These are phyloP conservation scores for Hypoxylon sp. DNA, from an alignment of 2,329 filamentous ascomycete species.

Conservation along the genomic window DNA sequence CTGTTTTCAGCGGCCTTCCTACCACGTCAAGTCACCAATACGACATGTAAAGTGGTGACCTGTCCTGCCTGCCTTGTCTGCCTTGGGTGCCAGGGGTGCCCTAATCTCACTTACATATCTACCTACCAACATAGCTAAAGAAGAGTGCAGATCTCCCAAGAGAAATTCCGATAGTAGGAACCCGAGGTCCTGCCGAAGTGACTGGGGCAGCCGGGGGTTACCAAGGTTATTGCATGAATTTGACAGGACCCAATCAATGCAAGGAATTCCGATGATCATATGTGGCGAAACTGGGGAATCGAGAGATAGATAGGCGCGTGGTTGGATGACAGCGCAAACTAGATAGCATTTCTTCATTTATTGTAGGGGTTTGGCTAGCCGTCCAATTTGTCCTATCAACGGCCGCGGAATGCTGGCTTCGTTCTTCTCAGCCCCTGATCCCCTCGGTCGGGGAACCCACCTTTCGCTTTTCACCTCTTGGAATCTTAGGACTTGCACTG, in stretches of 20 bases:
- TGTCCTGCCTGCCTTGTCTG: background rate
- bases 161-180: slow-evolving; percentile 29
- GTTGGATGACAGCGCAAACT: slow-evolving; percentile 23
- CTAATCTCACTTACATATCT: slow-evolving; percentile 14
- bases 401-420: slow-evolving; percentile 6
- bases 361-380: slow-evolving; percentile 21
- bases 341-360: slow-evolving; percentile 23
- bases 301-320: slow-evolving; percentile 10
- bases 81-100: slow-evolving; percentile 1
- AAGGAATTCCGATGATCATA: slow-evolving; percentile 19
- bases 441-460: slow-evolving; percentile 20
- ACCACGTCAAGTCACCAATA: slow-evolving; percentile 29
- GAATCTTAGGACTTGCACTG: slow-evolving; percentile 15
- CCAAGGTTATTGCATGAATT: slow-evolving; percentile 23
- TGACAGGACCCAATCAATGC: slow-evolving; percentile 30
- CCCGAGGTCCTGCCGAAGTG: slow-evolving; percentile 17
- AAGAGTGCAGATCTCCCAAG: slow-evolving; percentile 27
- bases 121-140: slow-evolving; percentile 18
- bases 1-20: slow-evolving; percentile 5
- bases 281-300: slow-evolving; percentile 28
- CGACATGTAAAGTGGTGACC: slow-evolving; percentile 10
- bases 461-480: slow-evolving; percentile 2
- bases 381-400: slow-evolving; percentile 30
- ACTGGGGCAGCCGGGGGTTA: slow-evolving; percentile 5
- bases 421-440: slow-evolving; percentile 14